Evolutionary conservation across 164 flowering plant species (phyloP).

Genomic region (Aristolochia fimbriata): DNA sequence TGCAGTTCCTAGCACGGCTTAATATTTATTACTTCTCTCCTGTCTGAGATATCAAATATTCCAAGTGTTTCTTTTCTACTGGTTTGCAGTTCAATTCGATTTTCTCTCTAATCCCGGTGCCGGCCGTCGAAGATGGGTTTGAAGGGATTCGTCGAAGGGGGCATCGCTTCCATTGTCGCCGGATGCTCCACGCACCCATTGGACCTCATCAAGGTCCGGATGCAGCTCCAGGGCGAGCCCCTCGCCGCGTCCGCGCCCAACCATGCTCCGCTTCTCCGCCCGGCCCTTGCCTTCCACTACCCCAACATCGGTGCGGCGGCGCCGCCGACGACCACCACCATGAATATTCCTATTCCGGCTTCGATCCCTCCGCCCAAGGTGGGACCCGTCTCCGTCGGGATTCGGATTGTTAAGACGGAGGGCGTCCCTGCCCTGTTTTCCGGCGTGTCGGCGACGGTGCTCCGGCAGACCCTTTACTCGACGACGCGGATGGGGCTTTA

Average conservation of each 20-base stretch:
- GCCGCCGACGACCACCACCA: conserved; percentile 7
- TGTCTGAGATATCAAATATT: too few species aligned
- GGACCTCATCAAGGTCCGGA: conserved; percentile 71
- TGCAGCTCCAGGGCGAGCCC: conserved; percentile 69
- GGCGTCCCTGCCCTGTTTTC: conserved; percentile 59
- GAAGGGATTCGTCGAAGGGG: conserved; percentile 66
- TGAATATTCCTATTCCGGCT: conserved; percentile 6
- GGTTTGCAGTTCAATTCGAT: too few species aligned
- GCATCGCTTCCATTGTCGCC: conserved; percentile 57
- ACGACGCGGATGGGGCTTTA: conserved; percentile 88
- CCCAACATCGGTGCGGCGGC: neutral
- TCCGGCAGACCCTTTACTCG: conserved; percentile 75
- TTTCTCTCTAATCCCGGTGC: too few species aligned
- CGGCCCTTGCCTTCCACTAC: neutral
- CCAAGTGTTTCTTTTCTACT: too few species aligned
- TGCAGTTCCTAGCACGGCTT: too few species aligned
- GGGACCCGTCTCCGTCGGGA: conserved; percentile 48
- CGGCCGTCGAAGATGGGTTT: conserved; percentile 28
- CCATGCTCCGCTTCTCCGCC: neutral
- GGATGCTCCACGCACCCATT: conserved; percentile 73
- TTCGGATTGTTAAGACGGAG: conserved; percentile 41
- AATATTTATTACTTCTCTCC: too few species aligned
- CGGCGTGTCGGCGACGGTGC: conserved; percentile 84
- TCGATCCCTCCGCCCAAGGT: conserved; percentile 18
- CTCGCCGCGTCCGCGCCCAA: conserved; percentile 23